Base-by-base conservation (phyloP, 164 flowering plant genomes). In the Vitis vinifera region DNA sequence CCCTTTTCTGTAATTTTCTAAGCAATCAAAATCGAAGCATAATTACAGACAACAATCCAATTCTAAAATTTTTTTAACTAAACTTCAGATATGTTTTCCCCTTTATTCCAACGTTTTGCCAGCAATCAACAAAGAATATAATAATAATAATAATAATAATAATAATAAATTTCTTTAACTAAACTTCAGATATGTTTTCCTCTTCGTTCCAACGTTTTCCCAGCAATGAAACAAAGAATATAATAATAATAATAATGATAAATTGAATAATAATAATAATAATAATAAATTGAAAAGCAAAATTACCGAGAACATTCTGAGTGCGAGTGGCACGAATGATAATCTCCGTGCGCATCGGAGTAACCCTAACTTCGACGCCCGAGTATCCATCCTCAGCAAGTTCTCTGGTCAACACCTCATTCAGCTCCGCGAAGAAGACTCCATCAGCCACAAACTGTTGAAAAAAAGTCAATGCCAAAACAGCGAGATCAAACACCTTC, bases 321-420 rank as follows among this genome's bases (percentile, higher is more conserved):
- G 72, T 69, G 4, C 72, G 72, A 50, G 72, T 69, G 11, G 72
- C 72, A n/a, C 72, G 51, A 30, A 69, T 69, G 72, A 69, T 69
- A 44, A 69, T 69, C 72, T 69, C 72, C 15, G 72, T 69, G 27
- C 64, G 55, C 72, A 69, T 69, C 2, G 72, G 72, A 23, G 72
- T 69, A 15, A 69, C 72, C 31, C 72, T 61, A 60, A 69, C 72
- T 58, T 69, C 72, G 1, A 69, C 72, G n/a, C 72, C 72, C 0
- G 72, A 69, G 72, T 69, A 69, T 3, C 72, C 72, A 52, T 69
- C 72, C 65, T 69, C 72, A 10, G 72, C 72, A 2, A 69, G 23
- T 37, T 69, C 72, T 59, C 72, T 69, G 17, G 72, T 69, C 65
- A 69, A 37, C 10, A 69, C 65, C 51, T 69, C 72, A 52, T 69